Percentiles rank a stretch among this genome's conserved stretches.
These are phyloP conservation scores for Naegleria fowleri DNA, from an alignment of 208 protist genomes.

Conservation along the genomic window DNA sequence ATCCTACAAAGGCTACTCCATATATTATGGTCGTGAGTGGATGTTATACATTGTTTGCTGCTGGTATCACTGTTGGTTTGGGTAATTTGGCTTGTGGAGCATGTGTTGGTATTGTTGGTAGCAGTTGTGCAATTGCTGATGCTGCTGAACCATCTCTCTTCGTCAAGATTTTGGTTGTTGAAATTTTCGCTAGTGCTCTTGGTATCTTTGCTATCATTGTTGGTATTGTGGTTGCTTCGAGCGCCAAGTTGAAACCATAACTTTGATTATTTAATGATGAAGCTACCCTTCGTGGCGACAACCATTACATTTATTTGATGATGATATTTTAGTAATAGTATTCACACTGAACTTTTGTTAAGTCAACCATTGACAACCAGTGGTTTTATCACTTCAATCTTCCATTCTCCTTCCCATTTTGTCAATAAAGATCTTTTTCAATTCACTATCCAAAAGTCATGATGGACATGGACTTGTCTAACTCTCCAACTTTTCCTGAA, in stretches of 20 bases:
- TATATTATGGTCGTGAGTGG: neutral
- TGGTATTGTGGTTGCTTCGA: slow-evolving; percentile 85
- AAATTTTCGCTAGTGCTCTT: slow-evolving; percentile 93
- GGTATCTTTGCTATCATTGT: slow-evolving; percentile 96
- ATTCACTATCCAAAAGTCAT: too few species aligned
- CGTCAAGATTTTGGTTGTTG: slow-evolving; percentile 94
- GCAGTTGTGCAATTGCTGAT: slow-evolving; percentile 88
- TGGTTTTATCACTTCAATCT: too few species aligned
- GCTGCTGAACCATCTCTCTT: slow-evolving; percentile 85
- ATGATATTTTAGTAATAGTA: too few species aligned
- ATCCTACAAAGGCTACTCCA: neutral
- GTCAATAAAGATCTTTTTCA: too few species aligned
- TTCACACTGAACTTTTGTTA: too few species aligned
- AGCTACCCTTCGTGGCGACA: too few species aligned
- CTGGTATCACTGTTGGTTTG: slow-evolving; percentile 84
- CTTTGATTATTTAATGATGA: too few species aligned
- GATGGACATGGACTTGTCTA: too few species aligned
- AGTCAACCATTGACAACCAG: too few species aligned
- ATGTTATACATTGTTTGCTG: slow-evolving; percentile 84
- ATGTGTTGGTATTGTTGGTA: slow-evolving; percentile 89
- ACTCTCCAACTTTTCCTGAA: too few species aligned
- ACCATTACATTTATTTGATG: too few species aligned
- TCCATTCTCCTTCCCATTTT: too few species aligned
- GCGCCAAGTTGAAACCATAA: slow-evolving; percentile 50
- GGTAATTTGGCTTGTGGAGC: slow-evolving; percentile 90